Base-by-base conservation (phyloP, 805 yeast species). In the Ogataea allantospora region DNA sequence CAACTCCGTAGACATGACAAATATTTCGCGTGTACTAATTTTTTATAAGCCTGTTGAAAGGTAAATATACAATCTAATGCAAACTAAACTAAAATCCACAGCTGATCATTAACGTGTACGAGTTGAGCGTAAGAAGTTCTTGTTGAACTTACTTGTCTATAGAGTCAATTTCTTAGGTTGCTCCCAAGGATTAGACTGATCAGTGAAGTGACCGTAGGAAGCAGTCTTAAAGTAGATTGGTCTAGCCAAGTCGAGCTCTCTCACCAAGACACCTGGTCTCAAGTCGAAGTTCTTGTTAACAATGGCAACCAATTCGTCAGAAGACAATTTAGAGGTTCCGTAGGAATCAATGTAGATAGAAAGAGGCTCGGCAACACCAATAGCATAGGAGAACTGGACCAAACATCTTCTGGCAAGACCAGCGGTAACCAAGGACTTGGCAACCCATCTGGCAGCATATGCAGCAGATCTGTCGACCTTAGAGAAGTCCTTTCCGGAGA, bases 401-500 rank as follows among this genome's bases (percentile, higher is more conserved):
- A 93, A 79, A 50, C 89, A 95, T 78, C 99, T 88, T 75, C 85
- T 86, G 60, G 96, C 95, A 60, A 93, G 78, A 55, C 93, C 91
- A 51, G 99, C 97, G 58, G 78, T 74, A 52, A 93, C 95, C 59
- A 93, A 80, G 40, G 99, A 93, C 78, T 93, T 93, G 68, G 99
- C 99, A 60, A 93, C 97, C 99, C 99, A 93, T 78, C 99, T 88
- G 59, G 99, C 99, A 62, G 99, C 97, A 67, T 93, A 93, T 55
- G 99, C 99, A 65, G 99, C 99, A 51, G 98, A 91, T 77, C 99
- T 87, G 72, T 93, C 99, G 63, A 93, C 99, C 80, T 93, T 93
- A 68, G 97, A 88, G 86, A 87, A 93, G 73, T 93, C 99, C 79
- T 93, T 93, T 71, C 99, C 99, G 51, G 96, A 85, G 88, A 93